phyloP scores from a whole-genome alignment of 306 rosid species.

The Casuarina cunninghamiana region DNA sequence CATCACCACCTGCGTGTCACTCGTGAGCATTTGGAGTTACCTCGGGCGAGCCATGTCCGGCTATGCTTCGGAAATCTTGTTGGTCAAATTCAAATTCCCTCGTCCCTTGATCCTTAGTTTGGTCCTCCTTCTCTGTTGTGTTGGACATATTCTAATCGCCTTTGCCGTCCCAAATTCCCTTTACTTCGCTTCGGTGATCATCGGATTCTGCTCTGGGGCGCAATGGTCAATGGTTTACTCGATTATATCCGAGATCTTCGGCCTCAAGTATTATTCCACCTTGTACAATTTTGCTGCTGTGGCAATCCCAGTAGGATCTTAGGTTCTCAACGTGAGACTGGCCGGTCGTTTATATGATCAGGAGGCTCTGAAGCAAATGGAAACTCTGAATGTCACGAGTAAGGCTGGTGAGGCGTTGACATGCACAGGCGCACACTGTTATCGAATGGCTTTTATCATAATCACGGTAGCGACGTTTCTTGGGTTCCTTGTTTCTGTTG shows the following conservation, averaged over 20 bases:
- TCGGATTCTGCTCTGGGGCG: slow-evolving; percentile 70
- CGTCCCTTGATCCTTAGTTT: slow-evolving; percentile 56
- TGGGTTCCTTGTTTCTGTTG: slow-evolving; percentile 44
- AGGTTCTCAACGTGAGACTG: slow-evolving; percentile 53
- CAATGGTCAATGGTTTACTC: slow-evolving; percentile 66
- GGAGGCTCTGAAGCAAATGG: slow-evolving; percentile 54
- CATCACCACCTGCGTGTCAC: slow-evolving; percentile 60
- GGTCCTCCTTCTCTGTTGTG: slow-evolving; percentile 51
- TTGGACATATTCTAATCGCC: slow-evolving; percentile 65
- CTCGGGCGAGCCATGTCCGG: slow-evolving; percentile 54
- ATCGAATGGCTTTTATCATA: slow-evolving; percentile 50
- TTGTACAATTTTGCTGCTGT: slow-evolving; percentile 47
- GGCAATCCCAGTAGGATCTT: slow-evolving; percentile 61
- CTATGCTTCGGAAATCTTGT: slow-evolving; percentile 53
- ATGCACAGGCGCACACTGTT: slow-evolving; percentile 52
- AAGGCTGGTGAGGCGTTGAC: slow-evolving; percentile 43
- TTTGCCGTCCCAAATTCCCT: slow-evolving; percentile 55
- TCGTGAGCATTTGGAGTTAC: slow-evolving; percentile 77
- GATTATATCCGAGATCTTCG: slow-evolving; percentile 68
- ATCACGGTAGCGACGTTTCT: slow-evolving; percentile 45
- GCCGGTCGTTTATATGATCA: slow-evolving; percentile 59
- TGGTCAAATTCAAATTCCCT: slow-evolving; percentile 57
- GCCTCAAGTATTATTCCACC: slow-evolving; percentile 71
- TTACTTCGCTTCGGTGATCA: slow-evolving; percentile 53
- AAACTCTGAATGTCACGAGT: slow-evolving; percentile 34